These are phyloP conservation scores for Agaricus subrufescens DNA, from an alignment of 768 basidiomycete species.

Conservation along the genomic window DNA sequence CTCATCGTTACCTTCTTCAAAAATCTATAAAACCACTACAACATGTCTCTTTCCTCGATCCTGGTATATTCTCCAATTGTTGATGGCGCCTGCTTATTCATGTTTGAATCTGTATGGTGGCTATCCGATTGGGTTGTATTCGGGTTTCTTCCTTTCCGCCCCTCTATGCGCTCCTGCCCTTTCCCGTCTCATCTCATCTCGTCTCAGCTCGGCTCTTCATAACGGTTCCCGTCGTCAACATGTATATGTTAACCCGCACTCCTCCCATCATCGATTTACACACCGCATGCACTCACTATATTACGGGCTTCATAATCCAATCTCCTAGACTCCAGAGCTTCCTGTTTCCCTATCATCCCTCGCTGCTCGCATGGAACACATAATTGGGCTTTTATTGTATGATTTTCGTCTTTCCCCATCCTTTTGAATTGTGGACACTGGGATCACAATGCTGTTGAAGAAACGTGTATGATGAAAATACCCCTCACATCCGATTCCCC, in stretches of 20 bases:
- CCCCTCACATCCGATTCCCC: conserved; percentile 1
- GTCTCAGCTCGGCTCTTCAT: conserved; percentile 4
- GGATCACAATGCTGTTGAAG: conserved; percentile 5
- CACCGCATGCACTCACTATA: conserved; percentile 7
- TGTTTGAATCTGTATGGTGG: neutral
- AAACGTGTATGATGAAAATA: conserved; percentile 12
- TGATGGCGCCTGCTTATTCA: no score
- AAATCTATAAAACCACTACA: conserved; percentile 24
- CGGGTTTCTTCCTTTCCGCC: neutral
- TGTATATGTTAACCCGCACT: neutral
- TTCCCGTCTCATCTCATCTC: neutral
- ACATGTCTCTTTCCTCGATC: conserved; percentile 9
- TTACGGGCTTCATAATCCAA: conserved; percentile 3
- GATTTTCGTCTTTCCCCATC: conserved; percentile 9
- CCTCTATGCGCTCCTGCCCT: neutral
- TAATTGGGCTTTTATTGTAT: conserved; percentile 12
- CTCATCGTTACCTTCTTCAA: conserved; percentile 7
- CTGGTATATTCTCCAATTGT: neutral
- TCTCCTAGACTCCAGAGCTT: conserved; percentile 6
- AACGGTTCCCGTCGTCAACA: conserved; percentile 7
- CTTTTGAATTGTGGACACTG: conserved; percentile 7
- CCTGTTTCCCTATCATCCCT: neutral
- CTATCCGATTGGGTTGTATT: neutral
- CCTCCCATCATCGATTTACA: neutral
- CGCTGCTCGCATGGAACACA: conserved; percentile 10